Percentiles rank a stretch among this genome's conserved stretches.
These are phyloP conservation scores for Cetradonia linearis DNA, from an alignment of 495 filamentous ascomycete genomes.

Conservation along the genomic window DNA sequence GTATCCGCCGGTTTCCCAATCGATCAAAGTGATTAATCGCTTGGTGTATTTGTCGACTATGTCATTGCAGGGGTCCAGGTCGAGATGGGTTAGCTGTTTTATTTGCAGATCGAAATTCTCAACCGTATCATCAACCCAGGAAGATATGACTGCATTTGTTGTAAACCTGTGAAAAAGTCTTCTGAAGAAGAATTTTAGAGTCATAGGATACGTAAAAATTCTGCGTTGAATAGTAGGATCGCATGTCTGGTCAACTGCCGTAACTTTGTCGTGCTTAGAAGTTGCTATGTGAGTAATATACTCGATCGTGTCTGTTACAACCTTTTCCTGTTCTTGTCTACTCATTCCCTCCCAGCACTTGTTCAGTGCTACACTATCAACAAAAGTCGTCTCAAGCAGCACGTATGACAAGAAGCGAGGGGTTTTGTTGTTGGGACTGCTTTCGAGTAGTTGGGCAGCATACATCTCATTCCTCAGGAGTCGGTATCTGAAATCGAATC, in stretches of 20 bases:
- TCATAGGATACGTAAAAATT: background rate
- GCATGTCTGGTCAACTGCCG: background rate
- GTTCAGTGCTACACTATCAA: background rate
- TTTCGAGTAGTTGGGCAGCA: background rate
- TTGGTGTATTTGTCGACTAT: background rate
- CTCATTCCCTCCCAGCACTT: background rate
- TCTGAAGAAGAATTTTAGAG: background rate
- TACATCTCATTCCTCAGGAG: background rate
- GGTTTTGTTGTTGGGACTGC: background rate
- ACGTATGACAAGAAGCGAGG: background rate
- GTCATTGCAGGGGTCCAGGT: background rate
- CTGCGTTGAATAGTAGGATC: background rate
- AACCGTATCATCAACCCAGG: background rate
- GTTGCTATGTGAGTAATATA: background rate
- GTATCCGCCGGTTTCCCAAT: background rate
- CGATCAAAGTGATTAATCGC: slow-evolving; percentile 1
- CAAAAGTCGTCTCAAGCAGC: background rate
- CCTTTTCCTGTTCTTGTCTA: background rate
- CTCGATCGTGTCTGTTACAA: background rate
- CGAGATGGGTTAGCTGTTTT: background rate
- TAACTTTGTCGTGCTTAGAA: background rate
- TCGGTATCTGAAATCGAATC: background rate
- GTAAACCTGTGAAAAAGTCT: background rate
- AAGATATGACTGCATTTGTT: background rate
- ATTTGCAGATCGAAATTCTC: background rate